Evolutionary conservation across 208 protist species (phyloP).

Genomic region (Trypanosoma rangeli): DNA sequence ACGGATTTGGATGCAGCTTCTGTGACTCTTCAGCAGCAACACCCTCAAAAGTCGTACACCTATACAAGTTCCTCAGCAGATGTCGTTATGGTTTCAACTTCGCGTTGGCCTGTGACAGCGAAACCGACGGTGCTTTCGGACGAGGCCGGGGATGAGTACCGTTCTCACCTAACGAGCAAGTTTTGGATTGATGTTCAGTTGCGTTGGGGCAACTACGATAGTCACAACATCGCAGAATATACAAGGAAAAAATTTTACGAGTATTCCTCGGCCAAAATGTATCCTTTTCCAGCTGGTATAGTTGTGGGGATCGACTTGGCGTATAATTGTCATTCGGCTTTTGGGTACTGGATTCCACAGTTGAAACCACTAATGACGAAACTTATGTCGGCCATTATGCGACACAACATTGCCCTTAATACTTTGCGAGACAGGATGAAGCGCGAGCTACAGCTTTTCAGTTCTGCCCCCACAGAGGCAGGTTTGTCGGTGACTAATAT

Average conservation of each 20-base stretch:
- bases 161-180: slow-evolving; percentile 91
- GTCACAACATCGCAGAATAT: slow-evolving; percentile 99
- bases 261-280: slow-evolving; percentile 99
- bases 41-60: slow-evolving; percentile 92
- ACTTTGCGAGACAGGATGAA: slow-evolving; percentile 99
- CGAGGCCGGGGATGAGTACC: slow-evolving; percentile 76
- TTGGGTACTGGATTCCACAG: slow-evolving; percentile 98
- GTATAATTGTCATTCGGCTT: slow-evolving; percentile 99
- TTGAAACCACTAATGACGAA: slow-evolving; percentile 98
- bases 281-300: slow-evolving; percentile 98
- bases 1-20: slow-evolving; percentile 99
- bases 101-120: slow-evolving; percentile 94
- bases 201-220: slow-evolving; percentile 99
- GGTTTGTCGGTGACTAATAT: slow-evolving; percentile 99
- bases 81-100: slow-evolving; percentile 95
- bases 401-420: slow-evolving; percentile 99
- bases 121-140: slow-evolving; percentile 86
- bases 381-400: slow-evolving; percentile 99
- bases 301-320: slow-evolving; percentile 99
- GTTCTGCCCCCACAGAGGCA: slow-evolving; percentile 99
- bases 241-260: slow-evolving; percentile 99
- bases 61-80: slow-evolving; percentile 95
- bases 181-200: slow-evolving; percentile 99
- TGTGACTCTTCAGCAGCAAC: slow-evolving; percentile 97
- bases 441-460: slow-evolving; percentile 99